Percentiles rank a stretch among this genome's conserved stretches.
These are phyloP conservation scores for Suillus occidentalis DNA, from an alignment of 768 basidiomycete genomes.

Conservation along the genomic window DNA sequence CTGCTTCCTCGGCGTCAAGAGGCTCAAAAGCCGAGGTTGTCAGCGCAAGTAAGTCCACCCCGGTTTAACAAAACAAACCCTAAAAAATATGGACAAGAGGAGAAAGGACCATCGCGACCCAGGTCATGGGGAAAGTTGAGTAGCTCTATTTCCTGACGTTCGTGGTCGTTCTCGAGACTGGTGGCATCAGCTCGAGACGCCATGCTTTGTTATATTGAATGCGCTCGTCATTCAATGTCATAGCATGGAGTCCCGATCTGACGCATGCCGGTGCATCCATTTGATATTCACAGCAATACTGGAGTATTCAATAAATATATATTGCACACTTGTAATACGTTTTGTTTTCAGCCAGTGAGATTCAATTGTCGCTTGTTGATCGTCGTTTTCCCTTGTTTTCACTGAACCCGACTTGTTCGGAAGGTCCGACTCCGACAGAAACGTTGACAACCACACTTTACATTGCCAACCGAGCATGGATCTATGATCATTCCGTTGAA, in stretches of 20 bases:
- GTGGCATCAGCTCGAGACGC: neutral
- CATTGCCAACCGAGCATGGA: no score
- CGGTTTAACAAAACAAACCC: neutral
- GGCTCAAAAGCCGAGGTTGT: neutral
- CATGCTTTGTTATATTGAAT: neutral
- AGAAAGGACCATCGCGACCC: neutral
- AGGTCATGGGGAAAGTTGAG: neutral
- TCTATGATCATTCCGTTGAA: no score
- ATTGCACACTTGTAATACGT: no score
- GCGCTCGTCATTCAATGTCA: neutral
- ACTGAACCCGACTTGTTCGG: no score
- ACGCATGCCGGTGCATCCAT: neutral
- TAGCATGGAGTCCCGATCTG: neutral
- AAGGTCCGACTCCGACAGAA: no score
- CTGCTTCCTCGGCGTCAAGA: slow-evolving; percentile 1
- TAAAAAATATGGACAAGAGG: neutral
- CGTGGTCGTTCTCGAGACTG: neutral
- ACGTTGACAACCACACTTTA: no score
- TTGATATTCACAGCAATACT: no score
- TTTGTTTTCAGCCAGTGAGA: no score
- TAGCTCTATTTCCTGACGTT: neutral
- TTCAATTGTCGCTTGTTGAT: no score
- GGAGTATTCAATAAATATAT: no score
- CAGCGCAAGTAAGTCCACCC: neutral
- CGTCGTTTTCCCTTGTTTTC: no score